A percentile compares a stretch with the other conserved stretches of the same genome.
phyloP scores from a whole-genome alignment of 257 asterid species.

The Nicotiana attenuata region DNA sequence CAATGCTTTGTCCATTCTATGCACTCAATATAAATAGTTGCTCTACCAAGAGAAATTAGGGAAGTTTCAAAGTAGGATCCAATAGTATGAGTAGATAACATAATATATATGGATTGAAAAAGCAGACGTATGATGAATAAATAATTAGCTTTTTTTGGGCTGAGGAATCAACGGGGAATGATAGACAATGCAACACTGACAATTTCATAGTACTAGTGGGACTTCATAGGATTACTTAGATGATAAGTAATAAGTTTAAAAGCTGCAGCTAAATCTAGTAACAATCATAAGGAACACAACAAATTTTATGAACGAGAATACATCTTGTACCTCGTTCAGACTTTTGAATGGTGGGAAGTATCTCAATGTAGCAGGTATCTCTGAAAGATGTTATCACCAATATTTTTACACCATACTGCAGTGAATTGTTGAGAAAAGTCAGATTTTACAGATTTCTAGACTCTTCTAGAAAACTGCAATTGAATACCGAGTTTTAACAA shows the following conservation, averaged over 20 bases:
- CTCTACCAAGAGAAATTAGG: not conserved
- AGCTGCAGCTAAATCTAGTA: not conserved
- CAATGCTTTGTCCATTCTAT: not conserved
- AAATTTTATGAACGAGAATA: not conserved
- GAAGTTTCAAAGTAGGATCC: not conserved
- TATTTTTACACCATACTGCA: constrained; percentile 93
- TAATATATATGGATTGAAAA: not conserved
- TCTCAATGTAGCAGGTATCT: constrained; percentile 96
- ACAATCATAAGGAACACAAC: not conserved
- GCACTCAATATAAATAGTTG: not conserved
- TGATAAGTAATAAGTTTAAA: not conserved
- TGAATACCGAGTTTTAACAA: not conserved
- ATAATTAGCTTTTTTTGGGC: not conserved
- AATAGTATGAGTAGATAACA: not conserved
- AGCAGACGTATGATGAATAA: not conserved
- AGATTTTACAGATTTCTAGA: constrained; percentile 11
- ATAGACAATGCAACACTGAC: not conserved
- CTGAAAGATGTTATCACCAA: constrained; percentile 90
- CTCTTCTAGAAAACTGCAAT: not conserved
- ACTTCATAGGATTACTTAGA: not conserved
- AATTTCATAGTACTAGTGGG: not conserved
- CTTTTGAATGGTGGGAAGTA: constrained; percentile 71
- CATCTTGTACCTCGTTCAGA: constrained; percentile 74
- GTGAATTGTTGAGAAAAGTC: constrained; percentile 22
- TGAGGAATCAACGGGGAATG: not conserved